Evolutionary conservation across 345 rosid genomes (phyloP).

Genomic region (Conringia planisiliqua): DNA sequence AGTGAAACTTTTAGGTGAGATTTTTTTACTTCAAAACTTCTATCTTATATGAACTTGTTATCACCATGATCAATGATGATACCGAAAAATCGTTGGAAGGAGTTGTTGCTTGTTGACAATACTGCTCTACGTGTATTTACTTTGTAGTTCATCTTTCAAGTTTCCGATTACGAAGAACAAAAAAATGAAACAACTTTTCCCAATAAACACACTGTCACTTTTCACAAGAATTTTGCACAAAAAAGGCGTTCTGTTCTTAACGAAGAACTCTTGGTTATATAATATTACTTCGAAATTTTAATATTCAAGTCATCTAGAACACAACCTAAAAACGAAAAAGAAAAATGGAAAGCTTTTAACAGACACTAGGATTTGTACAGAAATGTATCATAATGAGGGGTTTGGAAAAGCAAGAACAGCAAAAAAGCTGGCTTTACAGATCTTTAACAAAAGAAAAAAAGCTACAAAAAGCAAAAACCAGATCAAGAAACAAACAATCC

Average conservation of each 20-base stretch:
- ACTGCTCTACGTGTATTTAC: background rate
- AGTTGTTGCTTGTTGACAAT: background rate
- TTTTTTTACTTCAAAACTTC: background rate
- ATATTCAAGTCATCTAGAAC: background rate
- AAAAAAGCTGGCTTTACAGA: slow-evolving; percentile 17
- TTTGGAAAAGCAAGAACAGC: background rate
- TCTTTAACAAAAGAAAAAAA: background rate
- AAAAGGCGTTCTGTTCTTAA: too few relatives aligned
- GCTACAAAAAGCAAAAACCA: background rate
- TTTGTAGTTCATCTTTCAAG: too few relatives aligned
- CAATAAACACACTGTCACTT: too few relatives aligned
- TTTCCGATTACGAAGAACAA: background rate
- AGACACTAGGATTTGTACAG: slow-evolving; percentile 7
- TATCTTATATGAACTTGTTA: background rate
- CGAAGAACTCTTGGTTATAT: background rate
- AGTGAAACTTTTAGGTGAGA: background rate
- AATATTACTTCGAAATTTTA: too few relatives aligned
- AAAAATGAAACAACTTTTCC: background rate
- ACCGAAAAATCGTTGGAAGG: background rate
- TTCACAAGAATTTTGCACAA: too few relatives aligned
- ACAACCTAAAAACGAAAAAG: background rate
- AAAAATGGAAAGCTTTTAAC: background rate
- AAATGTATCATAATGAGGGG: background rate
- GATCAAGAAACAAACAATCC: background rate
- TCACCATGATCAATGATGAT: background rate